Conservation (phyloP, 2,329 filamentous ascomycete species). For the Colletotrichum coccodes region DNA sequence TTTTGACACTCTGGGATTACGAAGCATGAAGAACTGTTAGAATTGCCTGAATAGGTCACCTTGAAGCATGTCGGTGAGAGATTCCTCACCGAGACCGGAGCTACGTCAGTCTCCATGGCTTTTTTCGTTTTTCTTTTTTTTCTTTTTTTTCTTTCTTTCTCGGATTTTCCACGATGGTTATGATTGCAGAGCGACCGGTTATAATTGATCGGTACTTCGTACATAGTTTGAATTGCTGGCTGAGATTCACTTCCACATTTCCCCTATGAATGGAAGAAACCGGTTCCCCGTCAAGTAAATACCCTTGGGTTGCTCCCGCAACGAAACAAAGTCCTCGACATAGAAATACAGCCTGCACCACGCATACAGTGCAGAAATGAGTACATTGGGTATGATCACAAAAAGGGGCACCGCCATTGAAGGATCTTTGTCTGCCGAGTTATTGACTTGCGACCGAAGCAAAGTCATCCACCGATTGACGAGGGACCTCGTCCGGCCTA, state of each 20-base stretch:
- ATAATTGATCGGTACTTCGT: too few species aligned
- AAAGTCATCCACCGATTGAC: too few species aligned
- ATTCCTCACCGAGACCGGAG: background rate
- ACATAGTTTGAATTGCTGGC: too few species aligned
- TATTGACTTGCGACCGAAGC: background rate
- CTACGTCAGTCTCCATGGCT: background rate
- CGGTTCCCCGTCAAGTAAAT: background rate
- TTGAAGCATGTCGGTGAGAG: background rate
- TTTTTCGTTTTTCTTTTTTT: background rate
- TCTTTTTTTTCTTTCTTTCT: too few species aligned
- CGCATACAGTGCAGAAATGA: background rate
- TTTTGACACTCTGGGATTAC: slow-evolving; percentile 18
- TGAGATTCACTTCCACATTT: background rate
- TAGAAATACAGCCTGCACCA: background rate
- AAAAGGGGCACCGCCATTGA: background rate
- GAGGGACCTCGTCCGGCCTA: background rate
- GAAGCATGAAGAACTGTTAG: slow-evolving; percentile 18
- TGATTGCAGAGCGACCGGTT: too few species aligned
- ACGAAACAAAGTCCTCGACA: slow-evolving; percentile 2
- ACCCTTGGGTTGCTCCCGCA: slow-evolving; percentile 1
- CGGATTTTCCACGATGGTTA: too few species aligned
- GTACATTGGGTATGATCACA: background rate
- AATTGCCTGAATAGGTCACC: slow-evolving; percentile 23
- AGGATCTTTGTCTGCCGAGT: background rate
- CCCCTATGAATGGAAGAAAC: slow-evolving; percentile 11